Evolutionary conservation across 177 flowering plant species (phyloP).

Genomic region (Telopea speciosissima): DNA sequence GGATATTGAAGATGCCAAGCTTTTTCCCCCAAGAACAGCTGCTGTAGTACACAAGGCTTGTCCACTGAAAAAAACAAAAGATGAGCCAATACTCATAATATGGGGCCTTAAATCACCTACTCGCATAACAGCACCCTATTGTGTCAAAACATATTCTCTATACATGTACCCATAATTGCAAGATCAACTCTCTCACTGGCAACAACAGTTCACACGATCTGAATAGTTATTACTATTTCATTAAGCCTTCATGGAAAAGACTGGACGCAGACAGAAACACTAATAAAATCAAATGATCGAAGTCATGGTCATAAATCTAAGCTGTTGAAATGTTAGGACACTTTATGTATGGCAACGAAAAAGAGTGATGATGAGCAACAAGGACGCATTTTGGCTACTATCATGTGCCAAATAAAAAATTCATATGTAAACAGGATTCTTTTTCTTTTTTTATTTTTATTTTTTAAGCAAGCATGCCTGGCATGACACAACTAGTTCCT

Average conservation of each 20-base stretch:
- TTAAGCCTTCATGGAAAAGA: background rate
- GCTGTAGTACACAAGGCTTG: constrained; percentile 94
- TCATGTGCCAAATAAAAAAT: no score
- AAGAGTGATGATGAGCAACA: no score
- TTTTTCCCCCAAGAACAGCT: constrained; percentile 95
- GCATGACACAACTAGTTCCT: background rate
- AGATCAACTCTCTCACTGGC: background rate
- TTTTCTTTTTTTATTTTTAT: no score
- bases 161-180: background rate
- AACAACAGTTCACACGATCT: background rate
- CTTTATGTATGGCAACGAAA: no score
- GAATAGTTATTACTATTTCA: background rate
- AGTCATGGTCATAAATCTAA: no score
- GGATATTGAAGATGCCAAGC: constrained; percentile 92
- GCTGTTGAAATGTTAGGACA: no score
- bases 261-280: background rate
- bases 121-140: background rate
- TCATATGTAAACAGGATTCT: no score
- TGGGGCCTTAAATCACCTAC: background rate
- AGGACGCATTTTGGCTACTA: no score
- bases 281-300: background rate
- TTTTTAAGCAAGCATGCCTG: no score
- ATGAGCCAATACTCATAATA: background rate
- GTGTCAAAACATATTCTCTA: background rate
- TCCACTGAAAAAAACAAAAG: constrained; percentile 45